Percentiles rank a stretch among this genome's conserved stretches.
Evolutionary conservation across 2,329 filamentous ascomycete genomes (phyloP).

Genomic region (Nigrograna mackinnonii): DNA sequence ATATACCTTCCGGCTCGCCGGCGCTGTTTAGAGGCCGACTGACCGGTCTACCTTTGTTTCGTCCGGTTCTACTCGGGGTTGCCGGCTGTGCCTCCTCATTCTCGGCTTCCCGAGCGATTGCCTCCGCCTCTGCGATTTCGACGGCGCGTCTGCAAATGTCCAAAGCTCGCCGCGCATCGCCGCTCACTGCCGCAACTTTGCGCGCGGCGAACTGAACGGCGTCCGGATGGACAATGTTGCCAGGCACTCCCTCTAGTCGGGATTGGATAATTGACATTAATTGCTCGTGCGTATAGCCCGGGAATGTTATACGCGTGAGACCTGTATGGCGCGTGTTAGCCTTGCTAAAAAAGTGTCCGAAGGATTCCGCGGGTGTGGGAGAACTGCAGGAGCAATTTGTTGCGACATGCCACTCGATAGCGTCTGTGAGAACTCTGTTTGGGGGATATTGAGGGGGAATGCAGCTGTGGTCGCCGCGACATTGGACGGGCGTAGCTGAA

Average conservation of each 20-base stretch:
- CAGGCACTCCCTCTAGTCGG: slow-evolving; percentile 84
- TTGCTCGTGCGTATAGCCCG: slow-evolving; percentile 95
- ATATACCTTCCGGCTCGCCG: slow-evolving; percentile 21
- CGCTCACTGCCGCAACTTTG: slow-evolving; percentile 95
- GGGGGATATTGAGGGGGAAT: slow-evolving; percentile 15
- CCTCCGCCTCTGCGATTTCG: slow-evolving; percentile 85
- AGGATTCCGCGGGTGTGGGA: slow-evolving; percentile 13
- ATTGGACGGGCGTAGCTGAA: slow-evolving; percentile 18
- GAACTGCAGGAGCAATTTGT: slow-evolving; percentile 18
- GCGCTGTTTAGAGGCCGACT: slow-evolving; percentile 20
- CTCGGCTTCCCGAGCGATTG: slow-evolving; percentile 29
- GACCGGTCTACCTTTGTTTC: slow-evolving; percentile 33
- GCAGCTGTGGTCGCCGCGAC: slow-evolving; percentile 6
- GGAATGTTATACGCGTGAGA: slow-evolving; percentile 92
- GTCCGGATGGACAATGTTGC: slow-evolving; percentile 87
- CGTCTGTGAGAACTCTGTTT: slow-evolving; percentile 20
- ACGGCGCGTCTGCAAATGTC: slow-evolving; percentile 96
- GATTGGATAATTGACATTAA: slow-evolving; percentile 97
- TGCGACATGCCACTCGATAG: slow-evolving; percentile 14
- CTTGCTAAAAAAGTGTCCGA: slow-evolving; percentile 25
- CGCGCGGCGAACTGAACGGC: slow-evolving; percentile 95
- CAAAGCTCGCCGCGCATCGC: slow-evolving; percentile 86
- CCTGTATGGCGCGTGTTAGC: slow-evolving; percentile 50
- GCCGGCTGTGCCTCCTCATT: slow-evolving; percentile 48
- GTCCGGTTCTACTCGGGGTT: slow-evolving; percentile 65